A percentile compares a stretch with the other conserved stretches of the same genome.
These are phyloP conservation scores for Mycena venus DNA, from an alignment of 768 basidiomycete species.

Conservation along the genomic window DNA sequence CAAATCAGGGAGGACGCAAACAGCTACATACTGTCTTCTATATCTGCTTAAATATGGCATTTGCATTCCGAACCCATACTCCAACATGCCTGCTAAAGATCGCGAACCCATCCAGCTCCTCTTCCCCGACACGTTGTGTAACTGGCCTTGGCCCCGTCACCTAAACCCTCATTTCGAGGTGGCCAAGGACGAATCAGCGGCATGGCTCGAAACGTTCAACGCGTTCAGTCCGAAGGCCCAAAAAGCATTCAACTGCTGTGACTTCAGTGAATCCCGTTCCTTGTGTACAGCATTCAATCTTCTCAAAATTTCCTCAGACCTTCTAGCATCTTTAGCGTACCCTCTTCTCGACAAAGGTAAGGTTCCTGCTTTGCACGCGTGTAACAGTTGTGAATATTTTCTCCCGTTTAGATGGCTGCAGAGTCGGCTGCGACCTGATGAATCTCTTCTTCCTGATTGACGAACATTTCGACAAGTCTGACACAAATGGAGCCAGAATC, in stretches of 20 bases:
- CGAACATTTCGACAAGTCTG: constrained; percentile 44
- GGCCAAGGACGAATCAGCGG: constrained; percentile 40
- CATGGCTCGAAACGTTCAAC: constrained; percentile 43
- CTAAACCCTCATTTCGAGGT: constrained; percentile 44
- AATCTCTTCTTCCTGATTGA: constrained; percentile 48
- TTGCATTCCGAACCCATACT: too few species aligned
- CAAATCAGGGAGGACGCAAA: too few species aligned
- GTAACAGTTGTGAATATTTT: constrained; percentile 5
- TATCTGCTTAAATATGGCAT: too few species aligned
- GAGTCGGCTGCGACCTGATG: constrained; percentile 47
- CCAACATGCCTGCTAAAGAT: too few species aligned
- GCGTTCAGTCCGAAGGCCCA: constrained; percentile 41
- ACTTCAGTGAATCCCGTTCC: constrained; percentile 51
- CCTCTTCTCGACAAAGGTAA: constrained; percentile 50
- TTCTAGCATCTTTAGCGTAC: constrained; percentile 55
- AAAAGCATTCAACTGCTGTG: constrained; percentile 44
- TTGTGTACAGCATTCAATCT: not conserved
- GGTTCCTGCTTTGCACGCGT: not conserved
- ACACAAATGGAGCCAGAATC: constrained; percentile 34
- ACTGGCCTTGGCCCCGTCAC: constrained; percentile 15
- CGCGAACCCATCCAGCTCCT: too few species aligned
- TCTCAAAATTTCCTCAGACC: constrained; percentile 38
- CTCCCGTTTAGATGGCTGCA: constrained; percentile 23
- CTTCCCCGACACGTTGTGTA: too few species aligned
- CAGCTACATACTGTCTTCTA: too few species aligned